Base-by-base conservation (phyloP, 768 basidiomycete species). In the Rickenella mellea region DNA sequence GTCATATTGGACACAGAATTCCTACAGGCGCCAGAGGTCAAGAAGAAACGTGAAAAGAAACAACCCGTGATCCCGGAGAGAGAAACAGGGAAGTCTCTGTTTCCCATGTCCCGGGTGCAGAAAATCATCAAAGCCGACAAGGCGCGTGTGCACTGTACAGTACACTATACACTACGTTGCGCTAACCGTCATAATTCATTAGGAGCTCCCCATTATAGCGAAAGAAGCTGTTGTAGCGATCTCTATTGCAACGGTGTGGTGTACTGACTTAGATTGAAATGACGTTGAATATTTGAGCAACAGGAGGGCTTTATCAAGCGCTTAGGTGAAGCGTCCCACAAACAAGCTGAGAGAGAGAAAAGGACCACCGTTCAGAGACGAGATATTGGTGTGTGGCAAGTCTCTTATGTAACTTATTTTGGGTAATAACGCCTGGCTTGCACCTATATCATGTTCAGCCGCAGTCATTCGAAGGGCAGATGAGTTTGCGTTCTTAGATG, bases 61-160 rank as follows among this genome's bases (percentile, higher is more conserved):
- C 38, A 39, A 9, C 24, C 48, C 15, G 51, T 51, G 27, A 43
- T 48, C 11, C 41, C 50, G 5, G 51, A 49, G 20, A 40, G 70
- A 40, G 68, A 68, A 39, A 61, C 65, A 2, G 89, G 90, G 26
- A 89, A 80, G 52, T 80, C 87, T 1, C 47, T 83, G 17, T 62
- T 91, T 35, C 90, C 90, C 0, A 69, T 85, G 40, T 66, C 83
- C 2, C 73, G 85, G 46, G 82, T 93, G 29, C 88, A 89, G 58
- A 80, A 70, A 62, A 87, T 92, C 37, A 69, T 90, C 49, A 91
- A 87, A 54, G 88, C 83, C 5, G 90, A 93, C 61, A 83, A 82
- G 68, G 90, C 76, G 42, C 44, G 63, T 57, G 42, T 26, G 17
- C 28, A 27, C 28, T 3, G 30, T 36, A 21, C 15, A 25, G n/a